phyloP scores from a whole-genome alignment of 257 asterid species.

The Nicotiana tabacum region DNA sequence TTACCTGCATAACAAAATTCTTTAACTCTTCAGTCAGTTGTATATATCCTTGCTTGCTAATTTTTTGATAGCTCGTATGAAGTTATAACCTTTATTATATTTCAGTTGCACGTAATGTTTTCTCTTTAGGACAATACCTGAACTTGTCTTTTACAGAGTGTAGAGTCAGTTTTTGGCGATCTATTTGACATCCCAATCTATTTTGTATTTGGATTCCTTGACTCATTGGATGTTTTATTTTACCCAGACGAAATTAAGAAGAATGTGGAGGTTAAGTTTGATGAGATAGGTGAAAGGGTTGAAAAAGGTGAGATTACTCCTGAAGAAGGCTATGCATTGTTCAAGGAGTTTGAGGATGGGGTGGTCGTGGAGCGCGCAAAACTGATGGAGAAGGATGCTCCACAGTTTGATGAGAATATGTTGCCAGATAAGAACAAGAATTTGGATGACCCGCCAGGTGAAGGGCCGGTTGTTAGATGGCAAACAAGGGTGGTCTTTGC shows the following conservation, averaged over 20 bases:
- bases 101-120: neutral
- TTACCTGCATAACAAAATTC: neutral
- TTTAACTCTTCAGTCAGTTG: neutral
- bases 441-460: constrained; percentile 76
- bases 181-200: neutral
- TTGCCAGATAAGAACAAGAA: constrained; percentile 33
- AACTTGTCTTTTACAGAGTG: neutral
- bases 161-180: neutral
- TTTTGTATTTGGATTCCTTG: neutral
- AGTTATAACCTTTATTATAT: neutral
- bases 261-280: constrained; percentile 66
- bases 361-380: constrained; percentile 69
- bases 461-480: constrained; percentile 93
- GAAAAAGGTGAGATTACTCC: constrained; percentile 71
- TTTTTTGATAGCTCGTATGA: neutral
- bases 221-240: neutral
- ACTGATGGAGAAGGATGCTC: constrained; percentile 52
- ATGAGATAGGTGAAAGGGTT: constrained; percentile 72
- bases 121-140: neutral
- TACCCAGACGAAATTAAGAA: constrained; percentile 64
- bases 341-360: constrained; percentile 84
- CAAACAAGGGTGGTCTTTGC: constrained; percentile 64
- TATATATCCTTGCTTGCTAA: neutral
- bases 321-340: constrained; percentile 75
- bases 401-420: constrained; percentile 34